Percentiles rank a stretch among this genome's conserved stretches.
Evolutionary conservation across 495 filamentous ascomycete species (phyloP).

Genomic region (Penicillium riverlandense): DNA sequence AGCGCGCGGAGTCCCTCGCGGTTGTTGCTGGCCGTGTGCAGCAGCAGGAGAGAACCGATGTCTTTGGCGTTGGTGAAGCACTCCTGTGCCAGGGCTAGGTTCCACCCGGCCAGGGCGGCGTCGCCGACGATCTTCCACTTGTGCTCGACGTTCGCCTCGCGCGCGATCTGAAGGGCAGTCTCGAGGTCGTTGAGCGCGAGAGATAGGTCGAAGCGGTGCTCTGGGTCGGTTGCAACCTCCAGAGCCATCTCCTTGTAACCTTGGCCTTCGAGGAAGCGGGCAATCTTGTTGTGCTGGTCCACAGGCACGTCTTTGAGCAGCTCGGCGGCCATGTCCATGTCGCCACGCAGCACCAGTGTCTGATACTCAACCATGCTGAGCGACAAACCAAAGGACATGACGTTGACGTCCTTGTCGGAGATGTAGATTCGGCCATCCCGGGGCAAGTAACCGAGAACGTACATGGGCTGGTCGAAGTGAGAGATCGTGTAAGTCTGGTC

Average conservation of each 20-base stretch:
- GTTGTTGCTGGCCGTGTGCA: constrained; percentile 77
- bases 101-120: constrained; percentile 79
- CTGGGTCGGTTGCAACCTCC: constrained; percentile 90
- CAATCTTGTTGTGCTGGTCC: constrained; percentile 95
- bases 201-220: constrained; percentile 95
- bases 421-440: constrained; percentile 90
- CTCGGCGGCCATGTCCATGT: constrained; percentile 86
- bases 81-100: constrained; percentile 79
- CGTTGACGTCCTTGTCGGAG: constrained; percentile 87
- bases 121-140: constrained; percentile 97
- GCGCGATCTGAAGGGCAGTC: constrained; percentile 78
- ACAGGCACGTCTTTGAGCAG: constrained; percentile 73
- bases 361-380: constrained; percentile 96
- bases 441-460: constrained; percentile 89
- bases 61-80: constrained; percentile 90
- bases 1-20: constrained; percentile 64
- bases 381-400: constrained; percentile 85
- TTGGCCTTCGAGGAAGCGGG: constrained; percentile 95
- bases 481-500: constrained; percentile 98
- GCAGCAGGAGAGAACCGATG: constrained; percentile 76
- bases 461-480: constrained; percentile 93
- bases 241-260: constrained; percentile 93
- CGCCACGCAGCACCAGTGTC: constrained; percentile 89
- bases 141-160: constrained; percentile 79
- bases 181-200: constrained; percentile 75